Evolutionary conservation across 192 early-diverging fungal species (phyloP), one percentile per base, ranked within the genome.

Genomic region (Physocladia obscura): DNA sequence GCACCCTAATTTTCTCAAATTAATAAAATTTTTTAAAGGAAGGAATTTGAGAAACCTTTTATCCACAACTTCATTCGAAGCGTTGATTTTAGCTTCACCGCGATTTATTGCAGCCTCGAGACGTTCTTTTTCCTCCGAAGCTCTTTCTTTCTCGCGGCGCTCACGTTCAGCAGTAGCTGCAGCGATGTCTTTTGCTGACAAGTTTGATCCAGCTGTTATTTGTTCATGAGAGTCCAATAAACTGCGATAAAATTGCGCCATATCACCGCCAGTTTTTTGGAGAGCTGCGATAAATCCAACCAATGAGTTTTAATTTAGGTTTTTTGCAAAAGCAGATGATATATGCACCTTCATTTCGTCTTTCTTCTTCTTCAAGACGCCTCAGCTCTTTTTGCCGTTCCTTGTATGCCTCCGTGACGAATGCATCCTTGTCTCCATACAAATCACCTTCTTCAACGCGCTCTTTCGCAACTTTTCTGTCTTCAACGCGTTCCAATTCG

Each of bases 381-480:
- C 82, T 76, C 40, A 90, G 70, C 62, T 92, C 90, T 50, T 84
- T 84, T 62, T 86, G 77, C 49, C 87, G 79, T 70, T 81, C 64
- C 79, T 76, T 79, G 62, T 89, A 93, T 19, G 89, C 84, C 17
- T 81, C 81, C n/a, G 92, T 93, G 44, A 92, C 85, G 69, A 93
- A 93, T 62, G 80, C 81, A 63, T 93, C 92, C 78, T 88, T 90
- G 76, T 90, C 88, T 22, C 81, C 87, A 77, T 88, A 90, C 72
- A 84, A 74, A 5, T 88, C 90, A 4, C 87, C 87, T 72, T 93
- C 90, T 27, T 71, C 77, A 47, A 89, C 89, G 27, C 89, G 80
- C 63, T 93, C 92, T 13, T 84, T 76, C 49, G 89, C 84, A 2
- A 91, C 75, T 61, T 86, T 90, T 49, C 82, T 81, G 38, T 90